phyloP scores from a whole-genome alignment of 352 stramenopile genomes.

The Globisporangium cystogenes region DNA sequence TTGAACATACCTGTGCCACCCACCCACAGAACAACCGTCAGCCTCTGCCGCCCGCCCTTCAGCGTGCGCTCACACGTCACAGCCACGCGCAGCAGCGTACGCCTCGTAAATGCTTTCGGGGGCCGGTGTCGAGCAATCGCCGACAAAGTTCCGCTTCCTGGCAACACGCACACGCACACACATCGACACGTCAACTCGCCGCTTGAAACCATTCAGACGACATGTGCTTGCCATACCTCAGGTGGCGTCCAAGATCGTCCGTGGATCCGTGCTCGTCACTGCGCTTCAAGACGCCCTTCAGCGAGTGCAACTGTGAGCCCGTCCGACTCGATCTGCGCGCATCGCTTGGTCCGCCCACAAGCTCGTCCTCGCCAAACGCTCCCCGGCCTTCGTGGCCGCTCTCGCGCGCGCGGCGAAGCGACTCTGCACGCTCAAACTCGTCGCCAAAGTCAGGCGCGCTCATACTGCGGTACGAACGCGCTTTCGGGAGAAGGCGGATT shows the following conservation, averaged over 20 bases:
- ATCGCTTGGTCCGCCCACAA: background rate
- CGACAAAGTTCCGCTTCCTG: slow-evolving; percentile 64
- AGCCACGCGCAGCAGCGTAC: slow-evolving; percentile 15
- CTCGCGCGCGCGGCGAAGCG: slow-evolving; percentile 22
- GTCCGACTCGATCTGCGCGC: background rate
- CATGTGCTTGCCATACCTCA: slow-evolving; percentile 23
- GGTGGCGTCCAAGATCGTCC: slow-evolving; percentile 39
- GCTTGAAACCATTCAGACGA: background rate
- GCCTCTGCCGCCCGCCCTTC: background rate
- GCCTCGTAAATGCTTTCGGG: slow-evolving; percentile 63
- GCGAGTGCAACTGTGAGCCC: background rate
- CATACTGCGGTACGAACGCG: slow-evolving; percentile 55
- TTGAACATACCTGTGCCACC: slow-evolving; percentile 47
- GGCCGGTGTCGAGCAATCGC: slow-evolving; percentile 31
- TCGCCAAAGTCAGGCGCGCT: slow-evolving; percentile 69
- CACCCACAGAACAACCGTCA: background rate
- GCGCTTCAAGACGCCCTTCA: slow-evolving; percentile 38
- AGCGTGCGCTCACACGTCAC: background rate
- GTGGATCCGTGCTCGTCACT: slow-evolving; percentile 26
- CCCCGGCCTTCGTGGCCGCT: slow-evolving; percentile 27
- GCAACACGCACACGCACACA: too few relatives aligned
- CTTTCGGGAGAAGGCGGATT: slow-evolving; percentile 2
- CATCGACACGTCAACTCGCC: background rate
- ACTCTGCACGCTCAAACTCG: slow-evolving; percentile 31
- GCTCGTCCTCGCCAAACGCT: background rate